Evolutionary conservation across 305 asterid genomes (phyloP), one percentile per base, ranked within the genome.

Genomic region (Nicotiana rustica): DNA sequence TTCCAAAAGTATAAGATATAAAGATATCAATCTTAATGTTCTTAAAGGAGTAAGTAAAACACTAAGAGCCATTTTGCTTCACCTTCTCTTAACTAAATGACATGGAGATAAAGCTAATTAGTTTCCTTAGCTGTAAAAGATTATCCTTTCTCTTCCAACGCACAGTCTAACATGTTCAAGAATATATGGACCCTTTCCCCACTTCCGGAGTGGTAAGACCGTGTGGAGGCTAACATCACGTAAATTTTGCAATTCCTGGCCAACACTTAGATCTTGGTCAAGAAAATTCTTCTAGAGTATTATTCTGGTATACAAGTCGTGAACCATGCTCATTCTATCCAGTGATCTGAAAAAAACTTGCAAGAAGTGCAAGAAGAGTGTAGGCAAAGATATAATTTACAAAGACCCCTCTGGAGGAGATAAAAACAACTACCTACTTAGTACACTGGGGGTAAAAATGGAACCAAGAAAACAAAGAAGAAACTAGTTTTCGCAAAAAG

Each of bases 261-360:
- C 12, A 70, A 41, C 44, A 18, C 12, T 52, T 70, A 70, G 78
- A 44, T 71, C 78, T 44, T 71, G 60, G 38, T 71, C 78, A 12
- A 70, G 36, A 70, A 19, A 44, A 70, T 19, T 69, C 56, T 4
- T 18, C 31, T 38, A 18, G 59, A 69, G 78, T 44, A 10, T 70
- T 38, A 21, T 70, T 70, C 36, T 0, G 36, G 60, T 70, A 44
- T 44, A 19, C 36, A 70, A 44, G 78, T 70, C 7, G 6, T 18
- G 78, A 55, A 70, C 60, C 18, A 19, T 10, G 19, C 5, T 44
- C 33, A 0, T 19, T 70, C 36, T 70, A 41, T 70, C 17, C 33
- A 19, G 19, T 12, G 5, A 0, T 19, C 35, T 10, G 13, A 70
- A 14, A 44, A 41, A 41, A 44, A 19, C 12, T 44, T 19, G 6